Evolutionary conservation across 768 basidiomycete genomes (phyloP), one percentile per base, ranked within the genome.

Genomic region (Amanita rubescens): DNA sequence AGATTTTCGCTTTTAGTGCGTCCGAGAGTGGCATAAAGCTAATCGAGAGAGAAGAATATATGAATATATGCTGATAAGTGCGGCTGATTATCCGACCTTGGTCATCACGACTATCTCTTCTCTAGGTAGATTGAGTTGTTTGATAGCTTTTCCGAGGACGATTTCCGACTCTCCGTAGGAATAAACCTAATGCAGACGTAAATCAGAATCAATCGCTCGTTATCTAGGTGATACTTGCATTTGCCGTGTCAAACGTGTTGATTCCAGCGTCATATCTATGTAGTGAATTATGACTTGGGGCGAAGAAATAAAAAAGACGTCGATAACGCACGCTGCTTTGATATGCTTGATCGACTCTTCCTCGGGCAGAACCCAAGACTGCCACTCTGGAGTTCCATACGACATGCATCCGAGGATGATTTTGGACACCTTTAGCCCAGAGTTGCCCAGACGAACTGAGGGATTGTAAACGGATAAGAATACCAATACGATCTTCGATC

Each of bases 51-150:
- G 12, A n/a, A n/a, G n/a, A 34, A n/a, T n/a, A 15, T 25, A 42
- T 10, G 39, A 3, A n/a, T 22, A 20, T 53, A 19, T 37, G n/a
- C 14, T 14, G 5, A 27, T n/a, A n/a, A n/a, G n/a, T n/a, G n/a
- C n/a, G n/a, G n/a, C n/a, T n/a, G n/a, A n/a, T n/a, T n/a, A n/a
- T n/a, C 52, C 20, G 15, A 39, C 51, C 70, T 91, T 90, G 53
- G 89, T 88, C 73, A 90, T 76, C 14, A 91, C 77, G 15, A 91
- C 87, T 39, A 90, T 80, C 58, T 84, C 79, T 15, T 85, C 82
- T 1, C 88, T 78, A 15, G 86, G 85, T 11, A 87, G 71, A 19
- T 81, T 64, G 57, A 79, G 74, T 57, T 80, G 61, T 60, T 84
- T 85, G 69, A 91, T 81, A 2, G 81, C 85, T 58, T 85, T 83